These are phyloP conservation scores for Fusarium gaditjirri DNA, from an alignment of 2,329 filamentous ascomycete species.

Conservation along the genomic window DNA sequence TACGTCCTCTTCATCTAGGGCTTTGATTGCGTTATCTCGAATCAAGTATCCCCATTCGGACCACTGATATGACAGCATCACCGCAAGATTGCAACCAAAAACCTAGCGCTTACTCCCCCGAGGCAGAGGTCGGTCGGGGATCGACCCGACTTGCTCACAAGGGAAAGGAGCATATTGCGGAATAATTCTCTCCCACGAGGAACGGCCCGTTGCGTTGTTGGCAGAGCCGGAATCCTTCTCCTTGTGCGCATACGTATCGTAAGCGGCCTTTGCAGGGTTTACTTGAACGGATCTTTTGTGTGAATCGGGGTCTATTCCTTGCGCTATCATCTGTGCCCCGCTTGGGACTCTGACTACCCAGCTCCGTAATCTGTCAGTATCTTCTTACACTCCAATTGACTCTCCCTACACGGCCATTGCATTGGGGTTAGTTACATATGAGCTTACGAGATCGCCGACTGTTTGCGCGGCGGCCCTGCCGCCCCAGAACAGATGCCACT, in stretches of 20 bases:
- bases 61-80: background rate
- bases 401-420: background rate
- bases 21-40: background rate
- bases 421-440: too few relatives aligned
- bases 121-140: background rate
- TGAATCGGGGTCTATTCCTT: background rate
- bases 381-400: background rate
- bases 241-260: background rate
- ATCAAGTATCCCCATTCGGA: background rate
- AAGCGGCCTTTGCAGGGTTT: background rate
- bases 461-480: accelerated
- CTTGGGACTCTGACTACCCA: background rate
- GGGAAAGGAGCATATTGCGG: background rate
- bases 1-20: background rate
- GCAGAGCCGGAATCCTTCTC: background rate
- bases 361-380: background rate
- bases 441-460: background rate
- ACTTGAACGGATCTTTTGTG: background rate
- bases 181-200: background rate
- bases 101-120: background rate
- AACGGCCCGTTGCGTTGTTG: background rate
- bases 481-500: background rate
- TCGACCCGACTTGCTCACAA: background rate
- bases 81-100: background rate
- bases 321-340: too few relatives aligned